Base-by-base conservation (phyloP, 2,329 filamentous ascomycete species). In the Pochonia chlamydosporia region DNA sequence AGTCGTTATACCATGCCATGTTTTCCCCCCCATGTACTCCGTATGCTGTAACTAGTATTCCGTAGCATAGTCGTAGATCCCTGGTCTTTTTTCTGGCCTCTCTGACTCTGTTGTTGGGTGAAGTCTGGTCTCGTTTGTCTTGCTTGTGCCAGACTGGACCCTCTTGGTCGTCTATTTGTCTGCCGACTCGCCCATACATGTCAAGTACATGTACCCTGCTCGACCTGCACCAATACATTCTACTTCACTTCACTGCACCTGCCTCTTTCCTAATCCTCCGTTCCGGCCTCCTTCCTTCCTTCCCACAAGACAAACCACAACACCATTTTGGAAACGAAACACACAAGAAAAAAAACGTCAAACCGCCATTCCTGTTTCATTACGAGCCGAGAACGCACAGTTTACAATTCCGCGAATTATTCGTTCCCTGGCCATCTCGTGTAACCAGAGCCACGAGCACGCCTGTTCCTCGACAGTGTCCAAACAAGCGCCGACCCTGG, bases 401-500 rank as follows among this genome's bases (percentile, higher is more conserved):
- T n/a, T 31, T 31, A 16, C 30, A 23, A 31, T 14, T 30, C 11
- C 11, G 23, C 21, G n/a, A 39, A 31, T 28, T 40, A 36, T 25
- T 8, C 18, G 33, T 31, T 43, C 14, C 39, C 39, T 26, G 43
- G 21, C 31, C 13, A 7, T 33, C 25, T 30, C 42, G 47, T 49
- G 47, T 25, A 30, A 46, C 47, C 40, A 28, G 14, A 40, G 36
- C 33, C 47, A 46, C 47, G 42, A 42, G 36, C 28, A 33, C 30
- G 39, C 45, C 45, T 31, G 30, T 26, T 42, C 28, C 47, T 31
- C 43, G 42, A 46, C 31, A 43, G 40, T 18, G 23, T 20, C 28
- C 40, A 43, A 33, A 46, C 47, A 49, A 49, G 47, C 47, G 47
- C 47, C 43, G 20, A 43, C 43, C 47, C 47, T n/a, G 43, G 47